Evolutionary conservation across 2,329 filamentous ascomycete species (phyloP).

Genomic region (Penicillium sp.): DNA sequence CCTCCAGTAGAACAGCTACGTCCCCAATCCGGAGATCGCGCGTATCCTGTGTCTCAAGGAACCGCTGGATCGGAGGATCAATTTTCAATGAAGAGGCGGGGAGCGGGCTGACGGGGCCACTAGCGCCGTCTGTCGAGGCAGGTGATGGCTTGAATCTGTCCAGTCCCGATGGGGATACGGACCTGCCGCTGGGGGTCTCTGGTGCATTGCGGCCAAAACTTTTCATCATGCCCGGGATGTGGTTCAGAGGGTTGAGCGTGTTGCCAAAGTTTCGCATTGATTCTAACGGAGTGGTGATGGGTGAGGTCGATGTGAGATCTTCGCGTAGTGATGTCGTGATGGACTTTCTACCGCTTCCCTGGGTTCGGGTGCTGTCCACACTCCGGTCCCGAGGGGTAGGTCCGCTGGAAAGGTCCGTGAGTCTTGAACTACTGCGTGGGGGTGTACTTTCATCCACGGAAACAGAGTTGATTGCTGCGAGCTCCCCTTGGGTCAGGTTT

Average conservation of each 20-base stretch:
- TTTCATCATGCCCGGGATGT: slow-evolving; percentile 74
- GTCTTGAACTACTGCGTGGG: slow-evolving; percentile 39
- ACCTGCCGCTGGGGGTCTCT: slow-evolving; percentile 46
- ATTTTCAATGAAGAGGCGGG: slow-evolving; percentile 20
- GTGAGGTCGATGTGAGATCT: slow-evolving; percentile 20
- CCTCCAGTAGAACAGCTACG: slow-evolving; percentile 67
- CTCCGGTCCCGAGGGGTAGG: slow-evolving; percentile 68
- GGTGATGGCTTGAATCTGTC: slow-evolving; percentile 37
- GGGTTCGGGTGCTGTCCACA: slow-evolving; percentile 61
- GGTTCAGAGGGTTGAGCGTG: slow-evolving; percentile 77
- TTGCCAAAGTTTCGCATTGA: slow-evolving; percentile 79
- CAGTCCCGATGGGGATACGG: slow-evolving; percentile 42
- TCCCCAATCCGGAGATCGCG: slow-evolving; percentile 72
- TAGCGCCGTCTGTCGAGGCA: slow-evolving; percentile 18
- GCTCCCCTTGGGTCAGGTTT: slow-evolving; percentile 51
- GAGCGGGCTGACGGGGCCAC: slow-evolving; percentile 11
- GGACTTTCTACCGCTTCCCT: slow-evolving; percentile 44
- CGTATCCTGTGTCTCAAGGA: slow-evolving; percentile 69
- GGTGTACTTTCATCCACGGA: slow-evolving; percentile 36
- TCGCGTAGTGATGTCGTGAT: slow-evolving; percentile 27
- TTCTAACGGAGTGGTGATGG: slow-evolving; percentile 64
- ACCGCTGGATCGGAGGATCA: slow-evolving; percentile 67
- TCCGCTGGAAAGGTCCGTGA: slow-evolving; percentile 67
- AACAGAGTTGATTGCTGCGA: slow-evolving; percentile 49
- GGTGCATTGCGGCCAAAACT: slow-evolving; percentile 62